phyloP scores from a whole-genome alignment of 768 basidiomycete species.

The Russula sp. region DNA sequence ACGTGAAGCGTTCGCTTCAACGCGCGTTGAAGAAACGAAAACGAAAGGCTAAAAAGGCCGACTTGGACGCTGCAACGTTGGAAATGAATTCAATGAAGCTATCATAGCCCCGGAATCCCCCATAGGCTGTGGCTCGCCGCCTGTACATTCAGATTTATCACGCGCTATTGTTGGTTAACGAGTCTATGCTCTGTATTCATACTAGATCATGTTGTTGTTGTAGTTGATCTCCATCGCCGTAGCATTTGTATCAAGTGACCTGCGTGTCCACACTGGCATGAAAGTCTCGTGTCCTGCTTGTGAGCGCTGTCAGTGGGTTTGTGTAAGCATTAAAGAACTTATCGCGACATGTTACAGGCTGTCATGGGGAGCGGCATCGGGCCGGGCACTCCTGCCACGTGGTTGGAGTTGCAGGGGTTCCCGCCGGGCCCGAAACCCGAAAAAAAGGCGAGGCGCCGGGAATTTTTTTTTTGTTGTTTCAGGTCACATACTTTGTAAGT shows the following conservation, averaged over 20 bases:
- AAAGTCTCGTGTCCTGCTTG: background rate
- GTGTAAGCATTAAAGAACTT: too few species aligned
- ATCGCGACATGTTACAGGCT: too few species aligned
- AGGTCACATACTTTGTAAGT: too few species aligned
- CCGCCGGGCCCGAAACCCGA: too few species aligned
- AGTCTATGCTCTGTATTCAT: conserved; percentile 35
- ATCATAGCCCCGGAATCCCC: conserved; percentile 1
- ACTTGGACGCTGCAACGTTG: background rate
- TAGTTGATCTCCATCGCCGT: background rate
- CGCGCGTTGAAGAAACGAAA: conserved; percentile 21
- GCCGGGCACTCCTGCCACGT: too few species aligned
- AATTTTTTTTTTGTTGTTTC: too few species aligned
- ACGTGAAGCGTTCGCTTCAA: conserved; percentile 57
- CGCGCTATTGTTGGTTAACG: background rate
- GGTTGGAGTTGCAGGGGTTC: too few species aligned
- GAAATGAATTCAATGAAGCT: background rate
- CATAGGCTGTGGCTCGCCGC: background rate
- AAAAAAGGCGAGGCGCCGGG: too few species aligned
- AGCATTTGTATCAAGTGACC: background rate
- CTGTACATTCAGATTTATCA: background rate
- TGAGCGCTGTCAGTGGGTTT: too few species aligned
- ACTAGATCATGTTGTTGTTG: background rate
- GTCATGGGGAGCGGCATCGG: too few species aligned
- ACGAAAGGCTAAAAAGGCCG: background rate
- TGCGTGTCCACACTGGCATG: background rate